Evolutionary conservation across 768 basidiomycete species (phyloP).

Genomic region (Scleroderma citrinum): DNA sequence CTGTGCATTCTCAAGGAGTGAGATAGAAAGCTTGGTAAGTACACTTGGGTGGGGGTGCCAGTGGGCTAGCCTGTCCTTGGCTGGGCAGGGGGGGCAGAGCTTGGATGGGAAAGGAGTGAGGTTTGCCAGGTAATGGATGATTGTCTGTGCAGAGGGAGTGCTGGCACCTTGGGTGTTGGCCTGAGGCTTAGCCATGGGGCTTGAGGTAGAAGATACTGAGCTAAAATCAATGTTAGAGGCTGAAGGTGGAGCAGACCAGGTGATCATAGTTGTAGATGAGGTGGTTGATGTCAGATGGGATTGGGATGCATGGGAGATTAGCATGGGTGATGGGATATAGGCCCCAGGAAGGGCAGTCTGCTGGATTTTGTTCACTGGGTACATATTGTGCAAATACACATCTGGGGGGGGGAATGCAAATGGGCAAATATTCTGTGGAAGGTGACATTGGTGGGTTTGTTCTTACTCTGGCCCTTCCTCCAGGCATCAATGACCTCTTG

Average conservation of each 20-base stretch:
- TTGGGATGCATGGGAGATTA: constrained; percentile 26
- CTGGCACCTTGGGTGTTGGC: too few relatives aligned
- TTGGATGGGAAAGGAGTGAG: too few relatives aligned
- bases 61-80: constrained; percentile 16
- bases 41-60: constrained; percentile 15
- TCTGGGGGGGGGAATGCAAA: background rate
- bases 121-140: too few relatives aligned
- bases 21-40: background rate
- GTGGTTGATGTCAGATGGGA: constrained; percentile 19
- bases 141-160: too few relatives aligned
- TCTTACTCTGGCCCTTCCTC: background rate
- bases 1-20: background rate
- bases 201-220: too few relatives aligned
- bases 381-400: constrained; percentile 28
- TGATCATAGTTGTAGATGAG: too few relatives aligned
- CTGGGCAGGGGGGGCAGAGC: too few relatives aligned
- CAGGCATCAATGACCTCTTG: constrained; percentile 3
- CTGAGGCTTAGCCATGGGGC: too few relatives aligned
- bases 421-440: background rate
- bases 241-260: too few relatives aligned
- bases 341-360: constrained; percentile 33
- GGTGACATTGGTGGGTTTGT: background rate
- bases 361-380: constrained; percentile 32
- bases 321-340: constrained; percentile 11
- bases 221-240: too few relatives aligned